A percentile compares a stretch with the other conserved stretches of the same genome.
Evolutionary conservation across 106 monocot genomes (phyloP).

Genomic region (Agapanthus africanus): DNA sequence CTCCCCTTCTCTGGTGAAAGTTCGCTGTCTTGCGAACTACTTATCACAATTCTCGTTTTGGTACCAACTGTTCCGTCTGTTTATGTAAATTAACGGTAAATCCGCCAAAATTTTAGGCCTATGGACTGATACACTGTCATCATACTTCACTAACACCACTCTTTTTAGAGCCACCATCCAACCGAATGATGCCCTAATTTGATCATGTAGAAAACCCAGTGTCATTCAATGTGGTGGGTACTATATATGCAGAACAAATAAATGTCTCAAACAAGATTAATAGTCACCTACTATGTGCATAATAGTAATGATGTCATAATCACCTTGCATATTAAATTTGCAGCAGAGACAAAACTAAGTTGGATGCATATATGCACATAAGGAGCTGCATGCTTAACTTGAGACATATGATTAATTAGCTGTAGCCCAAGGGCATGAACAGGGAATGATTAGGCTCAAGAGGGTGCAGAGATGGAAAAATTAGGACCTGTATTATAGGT

Average conservation of each 20-base stretch:
- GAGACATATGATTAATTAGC: slow-evolving; percentile 3
- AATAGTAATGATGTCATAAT: slow-evolving; percentile 1
- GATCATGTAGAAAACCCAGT: no score
- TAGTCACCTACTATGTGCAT: background rate
- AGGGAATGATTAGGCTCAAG: slow-evolving; percentile 13
- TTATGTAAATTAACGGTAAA: no score
- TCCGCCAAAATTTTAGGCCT: no score
- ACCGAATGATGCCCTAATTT: no score
- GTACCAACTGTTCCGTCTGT: no score
- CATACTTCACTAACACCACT: no score
- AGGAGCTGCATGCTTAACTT: slow-evolving; percentile 8
- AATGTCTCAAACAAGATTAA: background rate
- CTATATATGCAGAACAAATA: background rate
- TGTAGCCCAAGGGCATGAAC: slow-evolving; percentile 1
- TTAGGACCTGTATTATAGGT: slow-evolving; percentile 6
- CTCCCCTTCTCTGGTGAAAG: no score
- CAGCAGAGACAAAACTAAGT: slow-evolving; percentile 7
- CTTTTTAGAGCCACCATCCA: no score
- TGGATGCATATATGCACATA: slow-evolving; percentile 12
- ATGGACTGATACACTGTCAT: no score
- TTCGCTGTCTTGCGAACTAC: no score
- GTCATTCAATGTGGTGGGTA: background rate
- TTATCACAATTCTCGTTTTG: no score
- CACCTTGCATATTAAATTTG: background rate
- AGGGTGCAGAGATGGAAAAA: background rate